These are phyloP conservation scores for Truncatella angustata DNA, from an alignment of 2,329 filamentous ascomycete species.

Conservation along the genomic window DNA sequence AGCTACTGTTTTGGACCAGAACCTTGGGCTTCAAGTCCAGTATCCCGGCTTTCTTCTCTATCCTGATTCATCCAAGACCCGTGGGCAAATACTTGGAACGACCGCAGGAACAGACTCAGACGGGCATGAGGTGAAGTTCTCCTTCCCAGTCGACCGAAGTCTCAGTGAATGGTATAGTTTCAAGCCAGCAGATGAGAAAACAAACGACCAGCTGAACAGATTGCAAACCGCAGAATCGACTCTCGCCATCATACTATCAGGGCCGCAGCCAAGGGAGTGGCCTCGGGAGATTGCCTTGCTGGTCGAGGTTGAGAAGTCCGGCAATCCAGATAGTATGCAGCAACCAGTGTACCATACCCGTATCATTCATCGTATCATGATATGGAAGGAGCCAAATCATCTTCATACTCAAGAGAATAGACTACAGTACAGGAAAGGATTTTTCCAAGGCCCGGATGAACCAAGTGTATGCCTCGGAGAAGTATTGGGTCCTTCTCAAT, in stretches of 20 bases:
- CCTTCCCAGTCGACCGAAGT: slow-evolving; percentile 8
- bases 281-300: slow-evolving; percentile 8
- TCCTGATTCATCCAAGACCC: background rate
- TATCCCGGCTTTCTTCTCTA: slow-evolving; percentile 8
- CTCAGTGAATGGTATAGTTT: slow-evolving; percentile 7
- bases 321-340: background rate
- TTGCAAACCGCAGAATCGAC: background rate
- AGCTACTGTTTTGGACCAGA: background rate
- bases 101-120: background rate
- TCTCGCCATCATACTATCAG: slow-evolving; percentile 1
- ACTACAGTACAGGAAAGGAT: background rate
- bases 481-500: background rate
- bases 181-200: slow-evolving; percentile 1
- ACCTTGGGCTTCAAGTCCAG: slow-evolving; percentile 5
- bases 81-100: background rate
- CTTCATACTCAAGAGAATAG: background rate
- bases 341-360: background rate
- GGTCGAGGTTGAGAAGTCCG: background rate
- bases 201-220: background rate
- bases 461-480: background rate
- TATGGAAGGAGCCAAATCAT: background rate
- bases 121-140: background rate
- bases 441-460: background rate
- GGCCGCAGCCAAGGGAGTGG: background rate
- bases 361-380: background rate